Percentiles rank a stretch among this genome's conserved stretches.
phyloP scores from a whole-genome alignment of 2,329 filamentous ascomycete genomes.

The Claviceps maximensis region DNA sequence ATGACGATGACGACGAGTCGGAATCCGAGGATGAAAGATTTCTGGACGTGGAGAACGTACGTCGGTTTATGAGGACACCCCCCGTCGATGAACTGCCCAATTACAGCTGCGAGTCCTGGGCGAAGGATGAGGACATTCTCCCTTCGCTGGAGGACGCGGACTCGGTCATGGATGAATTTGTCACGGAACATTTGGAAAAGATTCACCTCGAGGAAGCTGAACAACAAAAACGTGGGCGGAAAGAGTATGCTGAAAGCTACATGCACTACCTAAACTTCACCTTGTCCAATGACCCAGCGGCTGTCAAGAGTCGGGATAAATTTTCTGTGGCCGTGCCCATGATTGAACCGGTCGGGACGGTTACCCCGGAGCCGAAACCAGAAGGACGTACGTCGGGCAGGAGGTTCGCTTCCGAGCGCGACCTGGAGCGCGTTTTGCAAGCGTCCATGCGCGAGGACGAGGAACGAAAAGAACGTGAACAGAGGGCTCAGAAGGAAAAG shows the following conservation, averaged over 20 bases:
- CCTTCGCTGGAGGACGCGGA: constrained; percentile 25
- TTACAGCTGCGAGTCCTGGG: constrained; percentile 33
- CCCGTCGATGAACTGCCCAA: constrained; percentile 40
- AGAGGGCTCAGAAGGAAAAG: constrained; percentile 51
- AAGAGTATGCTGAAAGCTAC: constrained; percentile 35
- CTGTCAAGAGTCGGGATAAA: constrained; percentile 41
- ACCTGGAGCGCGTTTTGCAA: constrained; percentile 58
- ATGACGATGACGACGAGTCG: constrained; percentile 34
- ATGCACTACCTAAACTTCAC: constrained; percentile 41
- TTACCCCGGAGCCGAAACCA: constrained; percentile 39
- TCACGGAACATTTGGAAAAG: constrained; percentile 31
- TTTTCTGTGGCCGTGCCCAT: constrained; percentile 29
- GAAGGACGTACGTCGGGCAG: constrained; percentile 42
- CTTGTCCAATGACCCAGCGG: constrained; percentile 39
- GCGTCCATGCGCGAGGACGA: constrained; percentile 60
- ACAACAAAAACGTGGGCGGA: constrained; percentile 26
- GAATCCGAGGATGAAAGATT: constrained; percentile 42
- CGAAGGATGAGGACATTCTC: constrained; percentile 32
- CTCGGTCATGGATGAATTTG: constrained; percentile 29
- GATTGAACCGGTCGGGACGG: constrained; percentile 20
- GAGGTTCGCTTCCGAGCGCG: constrained; percentile 57
- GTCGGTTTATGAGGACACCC: constrained; percentile 40
- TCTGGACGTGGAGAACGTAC: constrained; percentile 33
- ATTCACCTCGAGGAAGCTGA: constrained; percentile 23
- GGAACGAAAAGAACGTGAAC: constrained; percentile 54